Conservation (phyloP, 2,329 filamentous ascomycete species). For the Diaporthe amygdali region DNA sequence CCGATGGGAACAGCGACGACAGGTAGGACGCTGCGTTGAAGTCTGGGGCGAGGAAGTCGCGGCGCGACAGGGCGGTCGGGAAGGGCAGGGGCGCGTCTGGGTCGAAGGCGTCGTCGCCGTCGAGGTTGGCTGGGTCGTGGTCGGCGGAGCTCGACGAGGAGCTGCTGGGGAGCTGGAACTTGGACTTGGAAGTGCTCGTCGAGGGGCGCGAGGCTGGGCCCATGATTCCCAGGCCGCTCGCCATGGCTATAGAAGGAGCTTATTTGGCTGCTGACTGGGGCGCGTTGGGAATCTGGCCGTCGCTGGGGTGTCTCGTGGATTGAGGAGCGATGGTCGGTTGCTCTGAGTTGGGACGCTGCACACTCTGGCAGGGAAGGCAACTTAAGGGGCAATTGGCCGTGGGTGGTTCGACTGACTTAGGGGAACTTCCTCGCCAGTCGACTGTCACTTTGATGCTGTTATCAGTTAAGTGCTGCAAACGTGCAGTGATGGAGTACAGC, state of each 20-base stretch:
- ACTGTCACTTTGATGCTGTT: neutral
- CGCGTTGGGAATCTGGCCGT: neutral
- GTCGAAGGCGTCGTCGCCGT: conserved; percentile 43
- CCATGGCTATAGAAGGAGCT: neutral
- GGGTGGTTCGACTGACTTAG: neutral
- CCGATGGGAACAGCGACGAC: conserved; percentile 44
- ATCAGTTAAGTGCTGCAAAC: neutral
- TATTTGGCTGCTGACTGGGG: neutral
- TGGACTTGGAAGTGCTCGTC: conserved; percentile 4
- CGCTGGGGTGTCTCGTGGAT: neutral
- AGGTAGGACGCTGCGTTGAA: conserved; percentile 87
- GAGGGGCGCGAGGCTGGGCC: neutral
- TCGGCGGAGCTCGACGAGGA: conserved; percentile 37
- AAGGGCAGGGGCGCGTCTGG: conserved; percentile 78
- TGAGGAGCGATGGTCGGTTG: neutral
- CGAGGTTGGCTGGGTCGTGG: conserved; percentile 42
- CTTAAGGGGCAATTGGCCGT: too few relatives aligned
- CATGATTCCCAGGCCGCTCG: conserved; percentile 21
- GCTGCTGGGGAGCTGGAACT: conserved; percentile 30
- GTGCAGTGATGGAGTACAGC: neutral
- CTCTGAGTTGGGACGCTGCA: neutral
- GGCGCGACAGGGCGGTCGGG: conserved; percentile 80
- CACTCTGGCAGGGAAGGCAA: neutral
- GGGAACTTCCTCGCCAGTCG: neutral
- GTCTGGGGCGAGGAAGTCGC: conserved; percentile 77